Percentiles rank a stretch among this genome's conserved stretches.
Evolutionary conservation across 163 green algal genomes (phyloP).

Genomic region (Scenedesmus sp.): DNA sequence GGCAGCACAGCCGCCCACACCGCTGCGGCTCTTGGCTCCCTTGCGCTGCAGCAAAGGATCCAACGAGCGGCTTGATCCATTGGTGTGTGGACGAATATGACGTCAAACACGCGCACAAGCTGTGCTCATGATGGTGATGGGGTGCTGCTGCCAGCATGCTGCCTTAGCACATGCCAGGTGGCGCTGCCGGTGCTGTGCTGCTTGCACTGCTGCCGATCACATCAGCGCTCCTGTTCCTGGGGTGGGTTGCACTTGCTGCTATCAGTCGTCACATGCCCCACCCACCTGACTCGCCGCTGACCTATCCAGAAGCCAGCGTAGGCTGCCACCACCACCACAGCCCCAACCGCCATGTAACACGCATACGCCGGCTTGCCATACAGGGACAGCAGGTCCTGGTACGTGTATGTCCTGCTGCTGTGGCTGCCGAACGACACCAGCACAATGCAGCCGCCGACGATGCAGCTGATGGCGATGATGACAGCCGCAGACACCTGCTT

Average conservation of each 20-base stretch:
- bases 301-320: slow-evolving; percentile 67
- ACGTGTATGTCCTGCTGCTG: slow-evolving; percentile 71
- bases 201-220: neutral
- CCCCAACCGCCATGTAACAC: slow-evolving; percentile 62
- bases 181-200: neutral
- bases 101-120: neutral
- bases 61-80: neutral
- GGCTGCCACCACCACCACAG: slow-evolving; percentile 54
- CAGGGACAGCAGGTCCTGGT: slow-evolving; percentile 73
- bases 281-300: slow-evolving; percentile 51
- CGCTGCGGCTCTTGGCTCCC: neutral
- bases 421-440: slow-evolving; percentile 93
- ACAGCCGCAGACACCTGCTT: slow-evolving; percentile 75
- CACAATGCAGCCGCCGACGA: slow-evolving; percentile 88
- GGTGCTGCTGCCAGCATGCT: too few relatives aligned
- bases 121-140: neutral
- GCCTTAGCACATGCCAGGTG: neutral
- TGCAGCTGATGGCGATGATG: slow-evolving; percentile 78
- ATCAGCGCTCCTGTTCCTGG: neutral
- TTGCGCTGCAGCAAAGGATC: slow-evolving; percentile 47
- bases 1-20: slow-evolving; percentile 78
- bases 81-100: too few relatives aligned
- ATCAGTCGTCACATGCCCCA: neutral
- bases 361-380: slow-evolving; percentile 69
- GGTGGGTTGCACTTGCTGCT: neutral